These are phyloP conservation scores for Populus pruinosa DNA, from an alignment of 345 rosid species.

Conservation along the genomic window DNA sequence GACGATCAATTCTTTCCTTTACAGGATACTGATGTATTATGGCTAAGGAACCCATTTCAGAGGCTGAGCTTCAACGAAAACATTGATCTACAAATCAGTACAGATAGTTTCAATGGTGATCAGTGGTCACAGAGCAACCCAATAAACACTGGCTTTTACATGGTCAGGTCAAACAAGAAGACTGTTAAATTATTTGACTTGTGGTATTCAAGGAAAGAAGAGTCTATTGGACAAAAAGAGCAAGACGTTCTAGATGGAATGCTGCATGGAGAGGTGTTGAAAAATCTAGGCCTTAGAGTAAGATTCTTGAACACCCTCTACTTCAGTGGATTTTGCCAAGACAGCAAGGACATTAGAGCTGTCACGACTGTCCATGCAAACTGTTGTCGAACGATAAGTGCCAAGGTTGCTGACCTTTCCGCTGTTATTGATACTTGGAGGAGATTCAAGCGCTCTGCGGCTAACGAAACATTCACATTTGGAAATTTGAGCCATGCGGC, in stretches of 20 bases:
- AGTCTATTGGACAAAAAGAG: slow-evolving; percentile 53
- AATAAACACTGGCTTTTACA: slow-evolving; percentile 75
- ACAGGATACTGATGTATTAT: slow-evolving; percentile 76
- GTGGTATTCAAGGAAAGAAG: slow-evolving; percentile 63
- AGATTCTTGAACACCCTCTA: slow-evolving; percentile 48
- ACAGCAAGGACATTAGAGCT: slow-evolving; percentile 42
- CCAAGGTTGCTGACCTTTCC: slow-evolving; percentile 60
- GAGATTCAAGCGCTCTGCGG: slow-evolving; percentile 23
- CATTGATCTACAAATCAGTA: slow-evolving; percentile 67
- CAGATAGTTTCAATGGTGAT: slow-evolving; percentile 39
- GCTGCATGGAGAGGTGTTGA: slow-evolving; percentile 30
- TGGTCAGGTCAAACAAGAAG: slow-evolving; percentile 58
- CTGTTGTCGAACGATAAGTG: slow-evolving; percentile 65
- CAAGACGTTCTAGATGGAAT: slow-evolving; percentile 63
- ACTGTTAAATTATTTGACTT: slow-evolving; percentile 51
- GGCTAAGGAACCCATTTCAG: slow-evolving; percentile 64
- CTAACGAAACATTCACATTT: not conserved
- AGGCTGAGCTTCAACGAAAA: slow-evolving; percentile 32
- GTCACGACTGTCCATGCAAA: slow-evolving; percentile 80
- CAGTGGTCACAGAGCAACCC: slow-evolving; percentile 29
- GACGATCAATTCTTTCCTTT: not conserved
- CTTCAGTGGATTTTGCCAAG: slow-evolving; percentile 80
- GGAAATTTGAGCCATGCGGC: slow-evolving; percentile 2
- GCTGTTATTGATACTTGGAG: slow-evolving; percentile 63
- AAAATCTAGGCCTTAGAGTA: slow-evolving; percentile 37